phyloP scores from a whole-genome alignment of 768 basidiomycete genomes.

The Brasilioporus rufonigricans region DNA sequence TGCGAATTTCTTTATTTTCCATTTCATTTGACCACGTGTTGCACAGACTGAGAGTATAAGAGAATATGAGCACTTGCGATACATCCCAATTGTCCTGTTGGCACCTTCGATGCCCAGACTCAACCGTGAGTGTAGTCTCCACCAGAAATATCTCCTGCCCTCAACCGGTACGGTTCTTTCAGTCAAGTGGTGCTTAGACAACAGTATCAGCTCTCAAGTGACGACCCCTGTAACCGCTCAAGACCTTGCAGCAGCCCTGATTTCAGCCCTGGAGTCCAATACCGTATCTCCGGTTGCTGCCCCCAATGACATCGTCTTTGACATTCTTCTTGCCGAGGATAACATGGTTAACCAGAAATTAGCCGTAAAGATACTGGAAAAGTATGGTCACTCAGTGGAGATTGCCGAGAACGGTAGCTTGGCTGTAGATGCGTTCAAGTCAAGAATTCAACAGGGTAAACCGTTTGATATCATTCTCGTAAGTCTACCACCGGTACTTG shows the following conservation, averaged over 20 bases:
- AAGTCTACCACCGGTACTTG: slow-evolving; percentile 29
- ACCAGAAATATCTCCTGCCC: background rate
- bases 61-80: slow-evolving; percentile 91
- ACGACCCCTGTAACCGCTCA: slow-evolving; percentile 87
- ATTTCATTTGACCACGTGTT: slow-evolving; percentile 16
- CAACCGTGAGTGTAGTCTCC: slow-evolving; percentile 52
- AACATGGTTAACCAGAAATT: slow-evolving; percentile 95
- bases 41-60: slow-evolving; percentile 82
- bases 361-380: slow-evolving; percentile 94
- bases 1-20: background rate
- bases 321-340: slow-evolving; percentile 95
- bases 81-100: slow-evolving; percentile 92
- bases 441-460: slow-evolving; percentile 61
- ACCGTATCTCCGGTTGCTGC: slow-evolving; percentile 86
- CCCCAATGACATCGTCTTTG: slow-evolving; percentile 83
- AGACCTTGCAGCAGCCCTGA: slow-evolving; percentile 88
- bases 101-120: slow-evolving; percentile 74
- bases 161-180: slow-evolving; percentile 14
- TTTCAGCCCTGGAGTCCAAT: slow-evolving; percentile 93
- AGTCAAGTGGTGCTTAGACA: slow-evolving; percentile 97
- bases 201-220: slow-evolving; percentile 93
- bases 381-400: slow-evolving; percentile 92
- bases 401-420: slow-evolving; percentile 97
- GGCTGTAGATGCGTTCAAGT: slow-evolving; percentile 90
- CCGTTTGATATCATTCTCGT: slow-evolving; percentile 93